Evolutionary conservation across 1,284 basidiomycete species (phyloP).

Genomic region (Pascua sp.): DNA sequence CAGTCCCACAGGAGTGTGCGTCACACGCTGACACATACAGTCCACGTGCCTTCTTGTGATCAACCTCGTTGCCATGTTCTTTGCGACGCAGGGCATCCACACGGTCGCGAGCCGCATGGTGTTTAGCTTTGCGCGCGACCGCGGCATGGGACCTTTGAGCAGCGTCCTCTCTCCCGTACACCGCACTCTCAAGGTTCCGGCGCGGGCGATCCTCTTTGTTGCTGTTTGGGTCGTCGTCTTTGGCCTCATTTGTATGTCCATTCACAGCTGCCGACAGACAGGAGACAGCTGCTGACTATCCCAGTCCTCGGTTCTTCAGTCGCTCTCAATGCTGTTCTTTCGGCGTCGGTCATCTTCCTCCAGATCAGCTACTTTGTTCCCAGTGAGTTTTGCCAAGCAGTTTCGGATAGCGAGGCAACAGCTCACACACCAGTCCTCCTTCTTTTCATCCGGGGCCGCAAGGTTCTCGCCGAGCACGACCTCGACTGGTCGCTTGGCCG

Average conservation of each 20-base stretch:
- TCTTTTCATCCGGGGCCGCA: constrained; percentile 49
- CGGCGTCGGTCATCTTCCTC: constrained; percentile 29
- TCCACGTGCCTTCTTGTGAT: constrained; percentile 51
- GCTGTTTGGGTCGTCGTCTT: constrained; percentile 35
- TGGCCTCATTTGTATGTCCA: constrained; percentile 13
- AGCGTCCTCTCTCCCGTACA: constrained; percentile 55
- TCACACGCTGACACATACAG: neutral
- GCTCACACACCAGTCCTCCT: constrained; percentile 31
- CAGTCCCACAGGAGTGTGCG: neutral
- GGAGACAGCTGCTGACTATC: neutral
- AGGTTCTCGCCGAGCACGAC: constrained; percentile 37
- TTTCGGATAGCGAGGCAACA: neutral
- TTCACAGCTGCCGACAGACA: too few species aligned
- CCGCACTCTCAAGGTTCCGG: constrained; percentile 52
- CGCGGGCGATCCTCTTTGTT: constrained; percentile 59
- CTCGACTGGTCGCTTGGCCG: constrained; percentile 41
- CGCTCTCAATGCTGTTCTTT: constrained; percentile 34
- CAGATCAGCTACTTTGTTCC: constrained; percentile 39
- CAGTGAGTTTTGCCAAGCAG: constrained; percentile 23
- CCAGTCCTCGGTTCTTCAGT: constrained; percentile 49
- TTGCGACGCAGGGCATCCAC: constrained; percentile 52
- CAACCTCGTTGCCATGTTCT: constrained; percentile 46
- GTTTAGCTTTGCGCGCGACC: constrained; percentile 66
- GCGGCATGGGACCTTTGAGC: constrained; percentile 58
- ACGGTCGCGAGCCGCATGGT: constrained; percentile 64